phyloP scores from a whole-genome alignment of 2,329 filamentous ascomycete species.

The Fusarium liriodendri region DNA sequence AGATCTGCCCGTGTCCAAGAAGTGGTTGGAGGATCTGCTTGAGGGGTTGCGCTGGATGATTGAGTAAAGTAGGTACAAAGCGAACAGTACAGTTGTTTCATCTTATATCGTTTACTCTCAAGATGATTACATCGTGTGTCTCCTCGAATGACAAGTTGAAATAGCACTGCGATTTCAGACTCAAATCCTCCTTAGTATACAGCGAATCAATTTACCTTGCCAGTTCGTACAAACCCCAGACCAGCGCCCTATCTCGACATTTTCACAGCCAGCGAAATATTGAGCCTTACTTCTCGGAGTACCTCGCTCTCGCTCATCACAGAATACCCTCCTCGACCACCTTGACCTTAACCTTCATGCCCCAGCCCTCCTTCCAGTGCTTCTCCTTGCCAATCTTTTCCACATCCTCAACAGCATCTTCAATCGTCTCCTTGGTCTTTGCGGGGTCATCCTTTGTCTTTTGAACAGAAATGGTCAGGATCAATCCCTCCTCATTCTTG shows the following conservation, averaged over 20 bases:
- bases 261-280: neutral
- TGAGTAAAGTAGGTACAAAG: neutral
- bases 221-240: neutral
- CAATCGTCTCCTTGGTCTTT: conserved; percentile 54
- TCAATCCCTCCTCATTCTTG: conserved; percentile 53
- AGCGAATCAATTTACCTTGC: neutral
- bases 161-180: neutral
- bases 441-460: conserved; percentile 51
- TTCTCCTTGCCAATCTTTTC: conserved; percentile 71
- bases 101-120: neutral
- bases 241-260: neutral
- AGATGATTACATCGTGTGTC: neutral
- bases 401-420: conserved; percentile 54
- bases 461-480: conserved; percentile 57
- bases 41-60: conserved; percentile 39
- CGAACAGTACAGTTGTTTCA: no score
- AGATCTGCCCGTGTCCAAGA: conserved; percentile 43
- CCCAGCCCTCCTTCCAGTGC: conserved; percentile 59
- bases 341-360: conserved; percentile 51
- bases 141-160: neutral
- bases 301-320: conserved; percentile 2
- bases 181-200: neutral
- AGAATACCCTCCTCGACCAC: conserved; percentile 49
- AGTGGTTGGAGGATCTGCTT: conserved; percentile 46
- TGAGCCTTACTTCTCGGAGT: neutral